These are phyloP conservation scores for Pseudogymnoascus sp. DNA, from an alignment of 2,329 filamentous ascomycete species.

Conservation along the genomic window DNA sequence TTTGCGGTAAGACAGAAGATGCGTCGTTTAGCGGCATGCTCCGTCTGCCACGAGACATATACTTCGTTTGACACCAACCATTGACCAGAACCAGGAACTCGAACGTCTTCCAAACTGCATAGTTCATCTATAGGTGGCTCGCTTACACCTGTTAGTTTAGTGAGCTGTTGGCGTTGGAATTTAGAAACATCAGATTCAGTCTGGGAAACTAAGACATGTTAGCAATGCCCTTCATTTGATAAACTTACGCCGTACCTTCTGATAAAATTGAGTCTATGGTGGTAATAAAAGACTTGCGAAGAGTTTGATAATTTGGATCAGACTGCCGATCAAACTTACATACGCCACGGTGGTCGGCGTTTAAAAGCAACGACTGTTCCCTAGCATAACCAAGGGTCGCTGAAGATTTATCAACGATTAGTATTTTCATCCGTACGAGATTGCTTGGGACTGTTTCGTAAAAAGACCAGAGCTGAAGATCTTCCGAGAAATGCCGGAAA, in stretches of 20 bases:
- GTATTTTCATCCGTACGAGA: not conserved
- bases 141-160: not conserved
- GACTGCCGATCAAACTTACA: slow-evolving; percentile 22
- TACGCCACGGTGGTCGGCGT: slow-evolving; percentile 27
- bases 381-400: slow-evolving; percentile 24
- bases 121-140: not conserved
- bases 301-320: slow-evolving; percentile 15
- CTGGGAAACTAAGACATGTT: not conserved
- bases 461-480: slow-evolving; percentile 29
- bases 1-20: slow-evolving; percentile 24
- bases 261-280: not conserved
- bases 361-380: slow-evolving; percentile 21
- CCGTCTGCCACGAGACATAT: not conserved
- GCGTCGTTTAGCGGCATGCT: not conserved
- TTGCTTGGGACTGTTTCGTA: slow-evolving; percentile 27
- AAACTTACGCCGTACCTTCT: not conserved
- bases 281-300: slow-evolving; percentile 13
- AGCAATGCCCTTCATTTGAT: not conserved
- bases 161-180: not conserved
- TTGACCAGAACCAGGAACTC: not conserved
- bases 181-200: not conserved
- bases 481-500: slow-evolving; percentile 25
- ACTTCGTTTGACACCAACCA: not conserved
- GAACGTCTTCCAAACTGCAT: not conserved
- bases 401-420: slow-evolving; percentile 24